phyloP scores from a whole-genome alignment of 2,329 filamentous ascomycete species.

The Lachnellula subtilissima region DNA sequence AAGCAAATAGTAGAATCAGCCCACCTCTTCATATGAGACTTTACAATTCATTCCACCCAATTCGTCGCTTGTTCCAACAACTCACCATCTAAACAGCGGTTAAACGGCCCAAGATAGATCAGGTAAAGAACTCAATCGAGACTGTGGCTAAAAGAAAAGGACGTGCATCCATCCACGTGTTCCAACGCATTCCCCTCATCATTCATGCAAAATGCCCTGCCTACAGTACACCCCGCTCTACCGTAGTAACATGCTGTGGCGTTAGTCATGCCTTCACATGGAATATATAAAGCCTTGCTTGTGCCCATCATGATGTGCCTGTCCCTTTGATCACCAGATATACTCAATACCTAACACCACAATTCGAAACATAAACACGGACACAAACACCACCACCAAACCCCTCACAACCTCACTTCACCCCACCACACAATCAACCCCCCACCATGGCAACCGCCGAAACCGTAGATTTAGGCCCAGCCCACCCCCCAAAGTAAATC shows the following conservation, averaged over 20 bases:
- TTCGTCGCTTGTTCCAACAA: not conserved
- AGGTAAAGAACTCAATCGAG: not conserved
- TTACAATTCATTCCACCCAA: not conserved
- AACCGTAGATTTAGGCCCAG: slow-evolving; percentile 44
- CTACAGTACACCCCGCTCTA: not conserved
- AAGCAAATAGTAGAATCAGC: not conserved
- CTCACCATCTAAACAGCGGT: not conserved
- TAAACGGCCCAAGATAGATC: not conserved
- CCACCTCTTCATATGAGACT: not conserved
- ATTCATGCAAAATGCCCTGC: slow-evolving; percentile 2
- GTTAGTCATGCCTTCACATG: not conserved
- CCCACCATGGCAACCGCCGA: slow-evolving; percentile 35
- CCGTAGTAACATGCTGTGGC: not conserved
- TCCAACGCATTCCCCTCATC: slow-evolving; percentile 3
- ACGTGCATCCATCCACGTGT: not conserved
- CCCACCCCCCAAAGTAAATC: slow-evolving; percentile 40
- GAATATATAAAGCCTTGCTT: not conserved
- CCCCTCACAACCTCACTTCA: not conserved
- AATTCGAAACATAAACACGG: not conserved
- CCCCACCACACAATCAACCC: not conserved
- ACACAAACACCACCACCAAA: not conserved
- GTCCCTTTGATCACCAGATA: not conserved
- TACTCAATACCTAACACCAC: not conserved
- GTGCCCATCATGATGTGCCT: not conserved
- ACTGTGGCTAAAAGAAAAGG: not conserved